Evolutionary conservation across 192 early-diverging fungal genomes (phyloP).

Genomic region (Mortierella hygrophila): DNA sequence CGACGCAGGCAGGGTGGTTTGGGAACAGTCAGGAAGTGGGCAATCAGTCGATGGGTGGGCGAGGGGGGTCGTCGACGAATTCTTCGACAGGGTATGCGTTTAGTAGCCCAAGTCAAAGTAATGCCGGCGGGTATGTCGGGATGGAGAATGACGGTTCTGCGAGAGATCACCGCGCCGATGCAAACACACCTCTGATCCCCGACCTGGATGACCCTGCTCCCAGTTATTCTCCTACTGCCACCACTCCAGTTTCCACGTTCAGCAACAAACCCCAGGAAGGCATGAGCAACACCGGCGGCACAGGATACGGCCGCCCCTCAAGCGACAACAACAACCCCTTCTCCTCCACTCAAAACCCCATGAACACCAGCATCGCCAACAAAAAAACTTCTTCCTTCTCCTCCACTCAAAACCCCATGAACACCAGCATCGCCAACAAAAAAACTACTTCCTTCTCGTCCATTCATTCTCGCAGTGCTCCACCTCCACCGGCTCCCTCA

Average conservation of each 20-base stretch:
- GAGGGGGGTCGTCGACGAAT: neutral
- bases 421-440: constrained; percentile 15
- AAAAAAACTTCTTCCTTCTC: constrained; percentile 13
- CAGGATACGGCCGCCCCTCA: neutral
- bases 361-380: constrained; percentile 16
- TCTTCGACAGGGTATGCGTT: neutral
- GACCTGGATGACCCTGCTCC: constrained; percentile 12
- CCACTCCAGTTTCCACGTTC: neutral
- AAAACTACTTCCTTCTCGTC: neutral
- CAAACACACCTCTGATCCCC: neutral
- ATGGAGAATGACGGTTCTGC: neutral
- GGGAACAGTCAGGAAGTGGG: neutral
- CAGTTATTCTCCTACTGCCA: neutral
- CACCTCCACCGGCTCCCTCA: constrained; percentile 9
- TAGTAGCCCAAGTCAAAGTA: neutral
- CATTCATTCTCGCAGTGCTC: neutral
- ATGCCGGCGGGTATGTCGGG: neutral
- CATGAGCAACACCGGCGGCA: neutral
- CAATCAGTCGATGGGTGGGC: neutral
- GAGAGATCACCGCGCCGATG: neutral
- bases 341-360: constrained; percentile 8
- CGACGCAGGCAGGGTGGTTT: neutral
- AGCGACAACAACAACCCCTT: constrained; percentile 20
- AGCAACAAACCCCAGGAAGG: neutral
- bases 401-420: constrained; percentile 6